Evolutionary conservation across 202 grass and related monocot genomes (phyloP).

Genomic region (Elaeis oleifera): DNA sequence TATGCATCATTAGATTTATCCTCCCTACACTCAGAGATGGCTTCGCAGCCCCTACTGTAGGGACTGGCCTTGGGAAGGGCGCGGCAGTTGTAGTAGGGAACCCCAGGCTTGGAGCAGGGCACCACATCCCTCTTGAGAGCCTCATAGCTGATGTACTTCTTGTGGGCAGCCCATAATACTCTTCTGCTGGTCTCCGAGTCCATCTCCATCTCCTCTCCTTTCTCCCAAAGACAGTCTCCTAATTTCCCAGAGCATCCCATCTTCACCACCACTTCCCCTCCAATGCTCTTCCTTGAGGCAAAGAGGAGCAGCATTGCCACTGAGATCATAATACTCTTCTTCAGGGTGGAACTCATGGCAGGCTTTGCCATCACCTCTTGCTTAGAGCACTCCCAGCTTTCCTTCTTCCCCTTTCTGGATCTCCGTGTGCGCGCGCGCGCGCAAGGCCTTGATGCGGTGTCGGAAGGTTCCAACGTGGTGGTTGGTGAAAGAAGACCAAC

Average conservation of each 20-base stretch:
- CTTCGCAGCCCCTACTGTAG: slow-evolving; percentile 9
- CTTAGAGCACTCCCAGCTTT: too few species aligned
- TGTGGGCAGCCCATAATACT: slow-evolving; percentile 3
- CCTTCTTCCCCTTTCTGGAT: too few species aligned
- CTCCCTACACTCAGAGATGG: slow-evolving; percentile 11
- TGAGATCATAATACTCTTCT: too few species aligned
- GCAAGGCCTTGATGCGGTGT: too few species aligned
- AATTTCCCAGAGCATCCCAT: background rate
- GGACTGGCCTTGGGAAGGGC: background rate
- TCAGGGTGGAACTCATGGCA: too few species aligned
- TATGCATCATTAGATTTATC: too few species aligned
- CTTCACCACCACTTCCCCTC: background rate
- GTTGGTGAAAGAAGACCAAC: too few species aligned
- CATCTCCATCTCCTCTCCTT: slow-evolving; percentile 11
- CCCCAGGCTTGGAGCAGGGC: slow-evolving; percentile 17
- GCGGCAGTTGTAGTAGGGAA: slow-evolving; percentile 23
- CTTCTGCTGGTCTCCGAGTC: slow-evolving; percentile 7
- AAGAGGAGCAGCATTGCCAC: background rate
- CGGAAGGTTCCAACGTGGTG: too few species aligned
- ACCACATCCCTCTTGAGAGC: slow-evolving; percentile 14
- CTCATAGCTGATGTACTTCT: slow-evolving; percentile 25
- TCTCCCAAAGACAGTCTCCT: slow-evolving; percentile 1
- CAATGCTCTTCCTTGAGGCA: background rate
- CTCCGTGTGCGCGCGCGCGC: too few species aligned
- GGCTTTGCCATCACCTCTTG: too few species aligned